Conservation (phyloP, 1,284 basidiomycete genomes). For the Papiliotrema fonsecae region DNA sequence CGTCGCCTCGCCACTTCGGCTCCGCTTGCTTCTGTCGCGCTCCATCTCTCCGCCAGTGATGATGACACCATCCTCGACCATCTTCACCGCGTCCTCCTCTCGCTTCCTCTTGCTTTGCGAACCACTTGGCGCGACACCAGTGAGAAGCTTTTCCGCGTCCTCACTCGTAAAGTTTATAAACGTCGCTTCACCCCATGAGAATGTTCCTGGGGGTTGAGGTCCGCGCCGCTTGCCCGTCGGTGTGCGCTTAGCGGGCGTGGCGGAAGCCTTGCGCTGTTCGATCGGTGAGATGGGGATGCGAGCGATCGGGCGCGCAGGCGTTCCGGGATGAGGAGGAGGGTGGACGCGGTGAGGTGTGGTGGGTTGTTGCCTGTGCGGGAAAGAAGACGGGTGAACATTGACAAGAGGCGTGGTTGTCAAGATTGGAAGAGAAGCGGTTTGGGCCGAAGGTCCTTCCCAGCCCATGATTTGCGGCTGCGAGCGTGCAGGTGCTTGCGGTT, state of each 20-base stretch:
- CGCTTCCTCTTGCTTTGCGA: constrained; percentile 30
- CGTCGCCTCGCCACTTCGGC: constrained; percentile 17
- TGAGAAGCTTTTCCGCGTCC: constrained; percentile 39
- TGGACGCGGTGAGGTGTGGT: constrained; percentile 25
- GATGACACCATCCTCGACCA: neutral
- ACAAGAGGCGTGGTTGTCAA: constrained; percentile 24
- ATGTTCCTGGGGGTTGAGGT: constrained; percentile 12
- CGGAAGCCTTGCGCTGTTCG: constrained; percentile 15
- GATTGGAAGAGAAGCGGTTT: constrained; percentile 10
- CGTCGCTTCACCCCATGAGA: constrained; percentile 31
- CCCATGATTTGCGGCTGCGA: constrained; percentile 19
- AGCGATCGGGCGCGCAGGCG: constrained; percentile 23
- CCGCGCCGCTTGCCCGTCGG: constrained; percentile 18
- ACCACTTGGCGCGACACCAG: constrained; percentile 43
- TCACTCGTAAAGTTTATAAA: constrained; percentile 45
- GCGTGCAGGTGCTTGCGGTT: constrained; percentile 5
- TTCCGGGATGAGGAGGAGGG: constrained; percentile 29
- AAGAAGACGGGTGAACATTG: constrained; percentile 31
- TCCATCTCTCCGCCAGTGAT: constrained; percentile 5
- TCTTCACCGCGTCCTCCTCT: constrained; percentile 25
- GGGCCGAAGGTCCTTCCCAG: constrained; percentile 26
- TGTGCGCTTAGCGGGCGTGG: constrained; percentile 22
- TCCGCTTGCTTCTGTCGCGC: constrained; percentile 14
- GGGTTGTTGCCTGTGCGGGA: constrained; percentile 11
- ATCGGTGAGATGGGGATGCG: constrained; percentile 23